phyloP scores from a whole-genome alignment of 1,284 basidiomycete genomes.

The Cutaneotrichosporon sp. region DNA sequence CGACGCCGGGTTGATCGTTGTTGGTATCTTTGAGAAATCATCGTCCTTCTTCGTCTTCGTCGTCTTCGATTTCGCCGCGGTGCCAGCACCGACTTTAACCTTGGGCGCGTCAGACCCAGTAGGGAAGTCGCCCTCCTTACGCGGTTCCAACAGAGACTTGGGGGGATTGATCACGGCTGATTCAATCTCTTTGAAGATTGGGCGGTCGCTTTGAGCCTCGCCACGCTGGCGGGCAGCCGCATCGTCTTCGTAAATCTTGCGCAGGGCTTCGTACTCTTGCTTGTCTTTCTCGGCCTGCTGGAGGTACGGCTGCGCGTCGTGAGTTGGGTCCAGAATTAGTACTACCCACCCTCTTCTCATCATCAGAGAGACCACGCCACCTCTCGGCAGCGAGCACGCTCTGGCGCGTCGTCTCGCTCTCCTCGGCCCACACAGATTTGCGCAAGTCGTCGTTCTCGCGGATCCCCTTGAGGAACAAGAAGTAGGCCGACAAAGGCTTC shows the following conservation, averaged over 20 bases:
- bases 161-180: conserved; percentile 25
- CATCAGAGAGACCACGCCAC: conserved; percentile 88
- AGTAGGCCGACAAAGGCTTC: conserved; percentile 92
- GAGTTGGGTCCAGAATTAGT: neutral
- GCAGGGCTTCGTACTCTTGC: conserved; percentile 79
- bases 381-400: conserved; percentile 87
- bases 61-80: conserved; percentile 3
- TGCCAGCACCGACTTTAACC: conserved; percentile 14
- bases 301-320: conserved; percentile 68
- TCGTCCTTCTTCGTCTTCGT: conserved; percentile 3
- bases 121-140: conserved; percentile 14
- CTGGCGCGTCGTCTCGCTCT: conserved; percentile 91
- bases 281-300: conserved; percentile 89
- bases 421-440: conserved; percentile 80
- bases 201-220: conserved; percentile 60
- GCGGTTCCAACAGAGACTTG: conserved; percentile 24
- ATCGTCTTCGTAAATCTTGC: conserved; percentile 78
- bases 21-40: neutral
- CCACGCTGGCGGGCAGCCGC: conserved; percentile 59
- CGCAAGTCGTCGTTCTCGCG: conserved; percentile 68
- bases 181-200: conserved; percentile 40
- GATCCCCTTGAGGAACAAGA: conserved; percentile 89
- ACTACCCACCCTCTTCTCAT: conserved; percentile 75
- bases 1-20: conserved; percentile 15
- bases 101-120: conserved; percentile 18